Base-by-base conservation (phyloP, 305 asterid genomes). In the Striga hermonthica region DNA sequence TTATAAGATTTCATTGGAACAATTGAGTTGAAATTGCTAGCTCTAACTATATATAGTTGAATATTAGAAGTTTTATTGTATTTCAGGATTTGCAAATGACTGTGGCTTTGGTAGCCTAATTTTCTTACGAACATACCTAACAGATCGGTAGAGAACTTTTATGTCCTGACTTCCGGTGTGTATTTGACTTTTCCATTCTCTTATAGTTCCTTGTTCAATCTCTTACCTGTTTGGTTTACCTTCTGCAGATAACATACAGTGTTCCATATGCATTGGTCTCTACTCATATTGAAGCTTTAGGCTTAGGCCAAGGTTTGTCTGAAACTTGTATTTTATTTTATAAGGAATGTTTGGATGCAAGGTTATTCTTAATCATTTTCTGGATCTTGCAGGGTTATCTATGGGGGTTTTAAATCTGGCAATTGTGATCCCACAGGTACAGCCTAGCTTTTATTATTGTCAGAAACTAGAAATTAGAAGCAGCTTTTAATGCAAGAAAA, bases 351-450 rank as follows among this genome's bases (percentile, higher is more conserved):
- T 31, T 48, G 45, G 9, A 57, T 50, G 63, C 55, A 59, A 47
- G 62, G 31, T 15, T 68, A 74, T 70, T 13, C 73, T 64, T 74
- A 68, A 60, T 61, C 43, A 63, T 65, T 49, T 41, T 64, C 53
- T 64, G 34, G 8, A 73, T 67, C 52, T 45, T 83, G 80, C 86
- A 87, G 97, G 97, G 65, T 77, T 90, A 76, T 84, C 95, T 65
- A 86, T 86, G 95, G 95, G 95, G 52, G 86, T 84, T 68, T 87
- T 84, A 69, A 88, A 90, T 76, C 81, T 90, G 83, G 95, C 95
- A 61, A 84, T 84, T 65, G 95, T 87, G 79, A 58, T 77, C 62
- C 95, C 97, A 52, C 97, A 87, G 95, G 96, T 87, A 80, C 60
- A 69, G 6, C 49, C 53, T 36, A 8, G 38, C 57, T 36, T 28